A percentile compares a stretch with the other conserved stretches of the same genome.
These are phyloP conservation scores for Daedaleopsis nitida DNA, from an alignment of 768 basidiomycete genomes.

Conservation along the genomic window DNA sequence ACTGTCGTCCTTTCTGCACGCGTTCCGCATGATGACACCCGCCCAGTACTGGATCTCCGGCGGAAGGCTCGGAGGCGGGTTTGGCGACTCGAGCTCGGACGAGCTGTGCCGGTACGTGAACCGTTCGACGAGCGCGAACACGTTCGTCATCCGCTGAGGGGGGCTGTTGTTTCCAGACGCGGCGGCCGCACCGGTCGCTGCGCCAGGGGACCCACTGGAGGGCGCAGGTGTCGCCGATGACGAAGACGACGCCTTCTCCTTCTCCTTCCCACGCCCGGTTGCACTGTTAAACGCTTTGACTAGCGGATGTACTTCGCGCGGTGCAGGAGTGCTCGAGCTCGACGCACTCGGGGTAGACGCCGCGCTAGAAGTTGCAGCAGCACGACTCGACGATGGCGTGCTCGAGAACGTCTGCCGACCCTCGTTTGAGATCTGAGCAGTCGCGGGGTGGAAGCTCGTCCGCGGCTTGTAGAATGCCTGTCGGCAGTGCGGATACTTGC, in stretches of 20 bases:
- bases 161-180: constrained; percentile 24
- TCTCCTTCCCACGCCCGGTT: constrained; percentile 50
- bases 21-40: constrained; percentile 99
- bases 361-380: constrained; percentile 6
- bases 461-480: constrained; percentile 93
- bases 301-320: constrained; percentile 42
- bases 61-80: constrained; percentile 71
- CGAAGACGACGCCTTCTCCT: constrained; percentile 33
- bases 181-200: constrained; percentile 17
- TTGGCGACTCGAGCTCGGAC: constrained; percentile 70
- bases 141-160: constrained; percentile 69
- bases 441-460: constrained; percentile 79
- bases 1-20: constrained; percentile 94
- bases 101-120: constrained; percentile 95
- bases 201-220: not conserved
- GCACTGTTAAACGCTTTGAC: constrained; percentile 48
- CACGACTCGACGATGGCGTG: not conserved
- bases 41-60: constrained; percentile 98
- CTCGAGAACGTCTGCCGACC: constrained; percentile 3
- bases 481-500: constrained; percentile 97
- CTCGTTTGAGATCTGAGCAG: constrained; percentile 33
- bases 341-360: constrained; percentile 11
- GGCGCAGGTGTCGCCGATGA: constrained; percentile 16
- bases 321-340: constrained; percentile 23
- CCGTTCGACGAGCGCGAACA: constrained; percentile 94